A percentile compares a stretch with the other conserved stretches of the same genome.
Evolutionary conservation across 306 rosid genomes (phyloP).

Genomic region (Acacia acuminata): DNA sequence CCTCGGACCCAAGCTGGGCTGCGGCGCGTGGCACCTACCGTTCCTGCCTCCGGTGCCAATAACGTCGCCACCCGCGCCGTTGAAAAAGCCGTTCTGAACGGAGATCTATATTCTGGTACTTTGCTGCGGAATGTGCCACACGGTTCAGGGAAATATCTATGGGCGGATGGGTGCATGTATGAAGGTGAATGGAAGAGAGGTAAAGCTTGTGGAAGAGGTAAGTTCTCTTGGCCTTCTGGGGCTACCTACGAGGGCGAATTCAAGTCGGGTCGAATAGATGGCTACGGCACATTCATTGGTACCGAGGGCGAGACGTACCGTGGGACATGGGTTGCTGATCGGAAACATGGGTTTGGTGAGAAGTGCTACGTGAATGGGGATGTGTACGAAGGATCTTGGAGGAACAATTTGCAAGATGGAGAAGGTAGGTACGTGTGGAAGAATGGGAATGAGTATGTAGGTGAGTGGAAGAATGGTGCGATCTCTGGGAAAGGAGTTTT

Average conservation of each 20-base stretch:
- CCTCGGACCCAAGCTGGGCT: slow-evolving; percentile 28
- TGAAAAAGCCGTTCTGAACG: slow-evolving; percentile 38
- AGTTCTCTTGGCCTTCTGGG: slow-evolving; percentile 56
- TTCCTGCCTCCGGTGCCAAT: slow-evolving; percentile 12
- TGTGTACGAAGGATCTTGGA: slow-evolving; percentile 53
- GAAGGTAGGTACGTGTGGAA: slow-evolving; percentile 55
- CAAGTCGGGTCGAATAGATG: slow-evolving; percentile 39
- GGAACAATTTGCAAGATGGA: slow-evolving; percentile 50
- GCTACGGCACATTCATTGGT: slow-evolving; percentile 44
- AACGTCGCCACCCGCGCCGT: slow-evolving; percentile 24
- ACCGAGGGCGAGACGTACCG: slow-evolving; percentile 41
- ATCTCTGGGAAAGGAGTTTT: slow-evolving; percentile 49
- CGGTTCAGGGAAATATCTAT: slow-evolving; percentile 47
- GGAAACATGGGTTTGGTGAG: slow-evolving; percentile 48
- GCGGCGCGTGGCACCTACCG: slow-evolving; percentile 51
- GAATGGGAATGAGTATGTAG: slow-evolving; percentile 51
- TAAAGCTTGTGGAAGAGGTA: slow-evolving; percentile 43
- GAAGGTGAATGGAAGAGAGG: slow-evolving; percentile 54
- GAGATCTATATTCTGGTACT: slow-evolving; percentile 49
- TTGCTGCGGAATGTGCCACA: slow-evolving; percentile 38
- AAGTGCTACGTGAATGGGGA: slow-evolving; percentile 50
- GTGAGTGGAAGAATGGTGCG: slow-evolving; percentile 46
- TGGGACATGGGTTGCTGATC: slow-evolving; percentile 42
- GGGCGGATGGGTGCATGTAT: slow-evolving; percentile 60
- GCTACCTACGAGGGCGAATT: slow-evolving; percentile 54